Base-by-base conservation (phyloP, 2,329 filamentous ascomycete species). In the Dothideomycetidae sp. region DNA sequence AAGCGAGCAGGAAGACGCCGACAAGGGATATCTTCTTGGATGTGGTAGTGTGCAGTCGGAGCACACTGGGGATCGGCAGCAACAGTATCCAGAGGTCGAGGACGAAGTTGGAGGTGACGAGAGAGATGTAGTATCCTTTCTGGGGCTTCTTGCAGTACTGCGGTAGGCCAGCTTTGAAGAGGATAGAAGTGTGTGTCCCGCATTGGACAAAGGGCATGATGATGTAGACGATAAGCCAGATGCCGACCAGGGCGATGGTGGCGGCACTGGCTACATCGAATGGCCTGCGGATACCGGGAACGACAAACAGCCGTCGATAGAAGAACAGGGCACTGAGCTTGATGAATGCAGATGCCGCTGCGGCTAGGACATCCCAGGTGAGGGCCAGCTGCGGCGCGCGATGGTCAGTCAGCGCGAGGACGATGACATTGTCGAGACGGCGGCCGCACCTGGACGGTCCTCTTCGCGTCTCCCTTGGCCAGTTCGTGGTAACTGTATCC, bases 261-360 rank as follows among this genome's bases (percentile, higher is more conserved):
- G 11, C 29, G 3, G 5, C 11, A 31, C 31, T 34, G 5, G 33
- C 12, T 16, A 4, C 10, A 13, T 34, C 33, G 36, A 39, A 39
- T 5, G 30, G 7, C 26, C n/a, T 23, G 3, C 7, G 16, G 12
- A 10, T 33, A 5, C 21, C 21, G 7, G 21, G 21, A 5, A 34
- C 15, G n/a, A 10, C 10, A 18, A 39, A 39, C 14, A 39, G 11
- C 11, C 36, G 36, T 3, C 19, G 29, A 23, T 39, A 39, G 15
- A 39, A 11, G 30, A 33, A 39, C 13, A 39, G 16, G 3, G 36
- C 36, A 21, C 30, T 34, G 7, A 39, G 16, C 29, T 39, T 39
- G 17, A 31, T 31, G 21, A 29, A 21, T n/a, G 36, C 36, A 9
- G 33, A 10, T 5, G 36, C 29, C 21, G 18, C 33, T 13, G 33